These are phyloP conservation scores for Jackrogersella multiformis DNA, from an alignment of 495 filamentous ascomycete genomes.

Conservation along the genomic window DNA sequence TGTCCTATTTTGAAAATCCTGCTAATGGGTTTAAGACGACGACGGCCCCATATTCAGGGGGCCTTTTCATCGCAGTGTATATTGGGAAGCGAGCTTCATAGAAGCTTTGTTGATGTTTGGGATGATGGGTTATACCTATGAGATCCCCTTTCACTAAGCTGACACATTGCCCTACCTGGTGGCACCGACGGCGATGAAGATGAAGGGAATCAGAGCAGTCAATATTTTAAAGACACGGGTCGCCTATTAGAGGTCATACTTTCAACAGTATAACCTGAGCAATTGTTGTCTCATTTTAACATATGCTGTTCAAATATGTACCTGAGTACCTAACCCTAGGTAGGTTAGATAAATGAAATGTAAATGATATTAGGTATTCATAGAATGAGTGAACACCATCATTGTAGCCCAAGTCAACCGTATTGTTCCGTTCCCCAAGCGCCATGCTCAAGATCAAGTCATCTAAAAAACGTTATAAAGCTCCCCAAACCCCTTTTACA, in stretches of 20 bases:
- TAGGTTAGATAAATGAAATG: neutral
- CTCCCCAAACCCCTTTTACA: neutral
- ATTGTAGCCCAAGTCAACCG: neutral
- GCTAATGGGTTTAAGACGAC: slow-evolving; percentile 44
- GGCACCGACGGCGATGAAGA: too few species aligned
- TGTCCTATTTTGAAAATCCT: slow-evolving; percentile 37
- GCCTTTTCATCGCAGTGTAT: slow-evolving; percentile 31
- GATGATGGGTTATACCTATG: neutral
- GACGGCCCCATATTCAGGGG: slow-evolving; percentile 32
- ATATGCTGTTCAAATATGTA: neutral
- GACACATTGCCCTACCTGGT: neutral
- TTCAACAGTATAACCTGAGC: neutral
- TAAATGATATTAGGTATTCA: neutral
- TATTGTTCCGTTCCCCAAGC: slow-evolving; percentile 8
- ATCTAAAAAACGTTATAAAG: neutral
- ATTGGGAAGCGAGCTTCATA: slow-evolving; percentile 11
- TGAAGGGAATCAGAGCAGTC: too few species aligned
- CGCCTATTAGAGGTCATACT: too few species aligned
- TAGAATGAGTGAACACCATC: neutral
- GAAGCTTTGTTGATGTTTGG: neutral
- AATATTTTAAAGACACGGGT: too few species aligned
- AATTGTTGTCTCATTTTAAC: neutral
- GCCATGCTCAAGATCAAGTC: slow-evolving; percentile 10
- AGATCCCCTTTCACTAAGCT: neutral
- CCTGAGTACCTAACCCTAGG: too few species aligned